Base-by-base conservation (phyloP, 1,284 basidiomycete species). In the Rhizoctonia solani region DNA sequence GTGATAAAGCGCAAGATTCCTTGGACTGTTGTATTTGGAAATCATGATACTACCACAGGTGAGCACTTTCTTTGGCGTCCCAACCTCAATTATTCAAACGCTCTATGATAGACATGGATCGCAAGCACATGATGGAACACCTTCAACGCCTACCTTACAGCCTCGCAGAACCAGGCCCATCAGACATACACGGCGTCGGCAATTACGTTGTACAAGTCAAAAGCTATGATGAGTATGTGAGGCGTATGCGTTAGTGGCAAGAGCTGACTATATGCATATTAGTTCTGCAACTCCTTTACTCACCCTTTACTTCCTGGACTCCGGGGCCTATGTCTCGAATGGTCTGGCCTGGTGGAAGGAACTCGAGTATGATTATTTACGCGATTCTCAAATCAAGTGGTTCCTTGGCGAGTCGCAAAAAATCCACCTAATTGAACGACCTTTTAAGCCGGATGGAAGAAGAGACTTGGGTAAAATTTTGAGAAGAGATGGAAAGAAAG, bases 281-380 rank as follows among this genome's bases (percentile, higher is more conserved):
- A 92, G 90, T 30, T 93, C 92, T n/a, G 88, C 84, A 75, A 93
- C 87, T 0, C 92, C 95, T 71, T 80, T 97, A 8, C 81, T 96
- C 68, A 95, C 92, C 0, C 77, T 98, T 2, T 98, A 98, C 78
- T 93, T 98, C 81, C 79, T 98, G 69, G 95, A 98, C 76, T 95
- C 94, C 1, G 92, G 93, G 19, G 80, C 86, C 0, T 93, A 93
- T 75, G 81, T 85, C 23, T 83, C 79, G 68, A 85, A 84, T 1
- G 77, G 80, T 77, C 83, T 83, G 70, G 87, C 86, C 0, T 83
- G 81, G 69, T 83, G 87, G 74, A 80, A 77, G 37, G 82, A 86
- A 0, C 56, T 85, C 0, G 87, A 87, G 68, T 94, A 93, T 73
- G 93, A 95, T 74, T 95, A 63, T 41, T 46, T 27, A 68, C 44